Percentiles rank a stretch among this genome's conserved stretches.
phyloP scores from a whole-genome alignment of 179 eudicot species.

The Actinidia polygama region DNA sequence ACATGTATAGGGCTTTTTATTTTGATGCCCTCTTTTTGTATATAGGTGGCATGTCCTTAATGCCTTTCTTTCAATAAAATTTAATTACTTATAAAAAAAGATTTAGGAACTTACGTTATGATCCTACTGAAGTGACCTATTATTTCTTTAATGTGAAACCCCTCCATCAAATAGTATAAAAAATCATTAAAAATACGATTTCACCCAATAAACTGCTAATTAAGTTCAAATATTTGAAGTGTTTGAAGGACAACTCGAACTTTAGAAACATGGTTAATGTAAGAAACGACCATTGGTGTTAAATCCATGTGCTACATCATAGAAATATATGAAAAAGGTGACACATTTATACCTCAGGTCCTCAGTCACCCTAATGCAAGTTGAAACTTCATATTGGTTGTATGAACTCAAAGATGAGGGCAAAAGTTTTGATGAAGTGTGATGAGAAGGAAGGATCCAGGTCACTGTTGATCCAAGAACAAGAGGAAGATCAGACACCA shows the following conservation, averaged over 20 bases:
- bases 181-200: background rate
- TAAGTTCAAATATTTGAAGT: background rate
- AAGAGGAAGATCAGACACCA: constrained; percentile 82
- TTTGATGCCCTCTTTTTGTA: no score
- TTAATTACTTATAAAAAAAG: no score
- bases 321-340: constrained; percentile 7
- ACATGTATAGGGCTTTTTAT: no score
- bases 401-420: constrained; percentile 52
- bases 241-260: background rate
- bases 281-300: background rate
- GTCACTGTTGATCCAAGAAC: constrained; percentile 82
- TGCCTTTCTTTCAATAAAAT: no score
- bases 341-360: constrained; percentile 40
- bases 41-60: no score
- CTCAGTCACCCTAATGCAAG: constrained; percentile 81
- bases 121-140: background rate
- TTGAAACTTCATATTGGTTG: constrained; percentile 58
- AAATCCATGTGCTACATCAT: background rate
- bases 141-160: background rate
- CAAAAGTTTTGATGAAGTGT: constrained; percentile 72
- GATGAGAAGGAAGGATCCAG: constrained; percentile 91
- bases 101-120: background rate
- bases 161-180: background rate
- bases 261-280: background rate
- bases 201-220: background rate